These are phyloP conservation scores for Leucocoprinus sp. DNA, from an alignment of 768 basidiomycete species.

Conservation along the genomic window DNA sequence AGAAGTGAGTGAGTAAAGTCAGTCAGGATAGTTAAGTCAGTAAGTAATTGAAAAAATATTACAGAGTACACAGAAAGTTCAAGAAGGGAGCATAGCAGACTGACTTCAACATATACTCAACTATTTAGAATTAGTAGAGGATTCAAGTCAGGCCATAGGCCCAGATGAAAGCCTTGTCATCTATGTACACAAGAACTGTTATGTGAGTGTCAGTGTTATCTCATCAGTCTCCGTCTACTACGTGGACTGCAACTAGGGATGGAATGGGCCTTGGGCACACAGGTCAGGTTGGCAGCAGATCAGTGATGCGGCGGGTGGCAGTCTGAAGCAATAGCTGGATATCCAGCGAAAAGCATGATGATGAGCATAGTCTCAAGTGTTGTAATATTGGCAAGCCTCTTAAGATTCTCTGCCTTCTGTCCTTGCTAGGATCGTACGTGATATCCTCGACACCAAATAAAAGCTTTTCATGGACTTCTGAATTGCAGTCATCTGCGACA, in stretches of 20 bases:
- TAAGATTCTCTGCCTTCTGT: background rate
- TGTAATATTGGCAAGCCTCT: conserved; percentile 47
- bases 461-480: conserved; percentile 28
- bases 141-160: too few relatives aligned
- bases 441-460: conserved; percentile 50
- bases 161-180: too few relatives aligned
- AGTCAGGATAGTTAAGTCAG: too few relatives aligned
- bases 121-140: too few relatives aligned
- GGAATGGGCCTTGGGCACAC: conserved; percentile 19
- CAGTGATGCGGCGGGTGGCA: conserved; percentile 17
- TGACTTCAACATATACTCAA: too few relatives aligned
- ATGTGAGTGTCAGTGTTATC: conserved; percentile 14
- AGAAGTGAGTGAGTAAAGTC: too few relatives aligned
- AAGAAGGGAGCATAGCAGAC: too few relatives aligned
- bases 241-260: conserved; percentile 11
- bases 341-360: conserved; percentile 65
- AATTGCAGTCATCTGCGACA: conserved; percentile 61
- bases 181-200: conserved; percentile 22
- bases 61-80: too few relatives aligned
- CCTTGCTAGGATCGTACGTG: conserved; percentile 38
- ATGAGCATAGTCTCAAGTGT: conserved; percentile 58
- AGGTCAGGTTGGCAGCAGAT: conserved; percentile 20
- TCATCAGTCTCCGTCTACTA: background rate
- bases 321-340: conserved; percentile 43
- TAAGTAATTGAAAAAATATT: too few relatives aligned